Percentiles rank a stretch among this genome's conserved stretches.
phyloP scores from a whole-genome alignment of 2,329 filamentous ascomycete species.

The Magnaporthales sp. region DNA sequence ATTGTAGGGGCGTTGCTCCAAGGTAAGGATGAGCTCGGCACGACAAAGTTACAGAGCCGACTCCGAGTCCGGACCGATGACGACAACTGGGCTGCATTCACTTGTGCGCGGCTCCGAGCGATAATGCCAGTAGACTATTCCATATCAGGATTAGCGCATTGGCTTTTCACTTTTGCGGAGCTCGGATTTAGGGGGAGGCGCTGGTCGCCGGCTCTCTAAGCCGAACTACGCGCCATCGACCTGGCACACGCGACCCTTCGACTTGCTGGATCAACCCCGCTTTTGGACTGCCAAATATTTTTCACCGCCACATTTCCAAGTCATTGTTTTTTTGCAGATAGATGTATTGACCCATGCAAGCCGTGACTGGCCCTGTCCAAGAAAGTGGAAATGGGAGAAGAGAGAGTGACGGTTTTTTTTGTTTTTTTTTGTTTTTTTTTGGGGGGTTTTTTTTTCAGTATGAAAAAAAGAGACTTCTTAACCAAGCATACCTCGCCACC shows the following conservation, averaged over 20 bases:
- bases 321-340: too few relatives aligned
- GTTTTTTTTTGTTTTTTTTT: too few relatives aligned
- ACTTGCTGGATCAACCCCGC: background rate
- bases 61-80: background rate
- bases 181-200: background rate
- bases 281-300: background rate
- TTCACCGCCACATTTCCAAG: background rate
- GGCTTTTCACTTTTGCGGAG: background rate
- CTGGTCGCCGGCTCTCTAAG: background rate
- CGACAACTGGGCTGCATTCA: background rate
- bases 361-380: too few relatives aligned
- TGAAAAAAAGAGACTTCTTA: too few relatives aligned
- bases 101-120: background rate
- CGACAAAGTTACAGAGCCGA: background rate
- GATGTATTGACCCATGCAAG: too few relatives aligned
- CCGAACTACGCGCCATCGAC: background rate
- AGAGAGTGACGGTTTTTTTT: too few relatives aligned
- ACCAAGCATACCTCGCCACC: too few relatives aligned
- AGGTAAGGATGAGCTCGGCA: background rate
- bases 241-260: background rate
- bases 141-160: background rate
- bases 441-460: too few relatives aligned
- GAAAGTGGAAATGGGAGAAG: too few relatives aligned
- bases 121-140: background rate
- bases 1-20: background rate